A percentile compares a stretch with the other conserved stretches of the same genome.
These are phyloP conservation scores for Silybum marianum DNA, from an alignment of 129 eudicot genomes.

Conservation along the genomic window DNA sequence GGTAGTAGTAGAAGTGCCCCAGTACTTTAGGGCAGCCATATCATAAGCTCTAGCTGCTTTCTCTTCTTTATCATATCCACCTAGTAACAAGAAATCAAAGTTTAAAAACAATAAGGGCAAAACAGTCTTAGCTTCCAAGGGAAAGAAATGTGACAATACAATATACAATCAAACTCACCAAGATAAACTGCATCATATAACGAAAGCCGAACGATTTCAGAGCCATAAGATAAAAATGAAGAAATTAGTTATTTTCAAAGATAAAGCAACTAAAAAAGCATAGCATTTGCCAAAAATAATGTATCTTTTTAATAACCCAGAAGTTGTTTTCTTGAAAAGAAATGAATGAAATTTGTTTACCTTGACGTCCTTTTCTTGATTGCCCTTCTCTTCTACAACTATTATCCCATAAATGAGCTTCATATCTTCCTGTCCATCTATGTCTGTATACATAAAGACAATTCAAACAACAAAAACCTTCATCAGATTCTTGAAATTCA, in stretches of 20 bases:
- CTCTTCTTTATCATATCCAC: conserved; percentile 99
- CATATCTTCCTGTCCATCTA: conserved; percentile 99
- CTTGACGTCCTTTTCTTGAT: conserved; percentile 99
- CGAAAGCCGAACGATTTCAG: background rate
- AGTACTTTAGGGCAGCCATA: conserved; percentile 91
- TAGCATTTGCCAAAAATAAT: too few relatives aligned
- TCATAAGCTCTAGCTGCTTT: conserved; percentile 99
- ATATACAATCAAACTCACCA: conserved; percentile 52
- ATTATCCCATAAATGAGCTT: conserved; percentile 99
- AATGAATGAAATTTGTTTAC: conserved; percentile 25
- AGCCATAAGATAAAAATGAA: background rate
- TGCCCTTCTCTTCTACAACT: conserved; percentile 99
- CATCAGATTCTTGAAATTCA: background rate
- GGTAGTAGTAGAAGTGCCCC: conserved; percentile 99
- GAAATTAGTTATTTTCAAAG: background rate
- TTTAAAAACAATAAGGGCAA: background rate
- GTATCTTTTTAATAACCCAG: background rate
- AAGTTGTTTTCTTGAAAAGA: background rate
- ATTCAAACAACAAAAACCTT: background rate
- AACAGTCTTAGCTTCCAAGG: background rate
- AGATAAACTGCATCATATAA: conserved; percentile 63
- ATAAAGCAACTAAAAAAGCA: too few relatives aligned
- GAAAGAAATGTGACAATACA: background rate
- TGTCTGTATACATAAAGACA: conserved; percentile 46
- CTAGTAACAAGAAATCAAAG: conserved; percentile 34